These are phyloP conservation scores for Globisporangium megalacanthum DNA, from an alignment of 352 stramenopile species.

Conservation along the genomic window DNA sequence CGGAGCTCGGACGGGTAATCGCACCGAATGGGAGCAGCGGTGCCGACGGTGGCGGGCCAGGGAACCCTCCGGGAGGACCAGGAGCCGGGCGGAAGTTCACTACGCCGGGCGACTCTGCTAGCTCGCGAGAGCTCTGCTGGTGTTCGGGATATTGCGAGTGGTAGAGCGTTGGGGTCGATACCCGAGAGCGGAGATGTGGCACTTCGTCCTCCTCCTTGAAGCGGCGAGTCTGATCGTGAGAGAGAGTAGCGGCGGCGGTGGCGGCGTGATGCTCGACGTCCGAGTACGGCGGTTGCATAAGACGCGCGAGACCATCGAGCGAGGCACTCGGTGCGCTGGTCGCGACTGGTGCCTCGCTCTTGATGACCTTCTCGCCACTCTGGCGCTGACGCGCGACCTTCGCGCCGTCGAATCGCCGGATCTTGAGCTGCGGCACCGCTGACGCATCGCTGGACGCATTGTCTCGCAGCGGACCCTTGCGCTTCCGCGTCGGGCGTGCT, in stretches of 20 bases:
- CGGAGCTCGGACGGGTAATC: constrained; percentile 3
- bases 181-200: neutral
- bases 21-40: constrained; percentile 7
- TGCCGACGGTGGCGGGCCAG: neutral
- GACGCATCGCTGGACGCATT: neutral
- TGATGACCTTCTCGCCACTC: neutral
- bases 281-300: neutral
- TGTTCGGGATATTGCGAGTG: neutral
- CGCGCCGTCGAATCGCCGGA: constrained; percentile 13
- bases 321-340: neutral
- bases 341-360: neutral
- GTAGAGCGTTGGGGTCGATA: neutral
- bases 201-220: neutral
- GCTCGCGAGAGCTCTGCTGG: neutral
- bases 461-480: neutral
- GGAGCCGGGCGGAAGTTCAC: neutral
- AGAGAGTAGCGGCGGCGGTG: neutral
- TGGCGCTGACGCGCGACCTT: constrained; percentile 3
- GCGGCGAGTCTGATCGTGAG: neutral
- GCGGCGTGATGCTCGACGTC: neutral
- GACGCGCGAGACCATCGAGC: neutral
- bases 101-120: neutral
- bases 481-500: neutral
- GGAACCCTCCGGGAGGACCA: neutral
- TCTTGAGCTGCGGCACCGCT: constrained; percentile 7